Conservation (phyloP, 2,329 filamentous ascomycete species). For the Kalaharituber pfeilii region DNA sequence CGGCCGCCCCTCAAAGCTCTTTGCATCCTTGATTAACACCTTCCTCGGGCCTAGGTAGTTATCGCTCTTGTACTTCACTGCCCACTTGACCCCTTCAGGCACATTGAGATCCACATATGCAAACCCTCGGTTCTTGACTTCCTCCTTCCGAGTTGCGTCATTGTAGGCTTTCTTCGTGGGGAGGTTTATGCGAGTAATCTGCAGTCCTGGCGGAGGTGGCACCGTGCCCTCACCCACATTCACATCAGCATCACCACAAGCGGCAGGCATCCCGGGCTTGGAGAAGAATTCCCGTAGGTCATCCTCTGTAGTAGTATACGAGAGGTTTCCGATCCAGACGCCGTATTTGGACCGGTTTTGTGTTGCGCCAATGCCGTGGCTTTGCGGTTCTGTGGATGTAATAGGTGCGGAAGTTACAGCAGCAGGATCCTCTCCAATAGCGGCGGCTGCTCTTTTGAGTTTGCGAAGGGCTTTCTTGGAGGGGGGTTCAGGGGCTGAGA, state of each 20-base stretch:
- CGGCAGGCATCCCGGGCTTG: slow-evolving; percentile 39
- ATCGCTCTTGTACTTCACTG: slow-evolving; percentile 63
- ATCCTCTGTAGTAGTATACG: slow-evolving; percentile 59
- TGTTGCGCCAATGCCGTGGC: slow-evolving; percentile 19
- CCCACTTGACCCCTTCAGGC: slow-evolving; percentile 50
- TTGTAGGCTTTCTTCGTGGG: slow-evolving; percentile 39
- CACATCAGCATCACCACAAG: too few species aligned
- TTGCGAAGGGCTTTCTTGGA: slow-evolving; percentile 86
- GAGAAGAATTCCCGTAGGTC: slow-evolving; percentile 68
- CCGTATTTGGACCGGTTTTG: slow-evolving; percentile 57
- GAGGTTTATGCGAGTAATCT: slow-evolving; percentile 72
- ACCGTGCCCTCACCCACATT: slow-evolving; percentile 30
- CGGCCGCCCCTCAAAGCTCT: slow-evolving; percentile 77
- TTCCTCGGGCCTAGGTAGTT: slow-evolving; percentile 57
- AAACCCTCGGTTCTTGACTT: slow-evolving; percentile 70
- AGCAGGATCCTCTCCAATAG: slow-evolving; percentile 10
- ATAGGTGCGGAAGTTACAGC: slow-evolving; percentile 17
- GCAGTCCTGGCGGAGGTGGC: slow-evolving; percentile 45
- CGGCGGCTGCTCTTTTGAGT: slow-evolving; percentile 61
- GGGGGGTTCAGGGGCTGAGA: slow-evolving; percentile 75
- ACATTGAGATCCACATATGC: slow-evolving; percentile 85
- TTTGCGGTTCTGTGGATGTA: slow-evolving; percentile 4
- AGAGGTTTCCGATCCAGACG: slow-evolving; percentile 90
- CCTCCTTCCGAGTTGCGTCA: slow-evolving; percentile 24
- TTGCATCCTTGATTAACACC: slow-evolving; percentile 83